These are phyloP conservation scores for Aspergillus diversus DNA, from an alignment of 495 filamentous ascomycete genomes.

Conservation along the genomic window DNA sequence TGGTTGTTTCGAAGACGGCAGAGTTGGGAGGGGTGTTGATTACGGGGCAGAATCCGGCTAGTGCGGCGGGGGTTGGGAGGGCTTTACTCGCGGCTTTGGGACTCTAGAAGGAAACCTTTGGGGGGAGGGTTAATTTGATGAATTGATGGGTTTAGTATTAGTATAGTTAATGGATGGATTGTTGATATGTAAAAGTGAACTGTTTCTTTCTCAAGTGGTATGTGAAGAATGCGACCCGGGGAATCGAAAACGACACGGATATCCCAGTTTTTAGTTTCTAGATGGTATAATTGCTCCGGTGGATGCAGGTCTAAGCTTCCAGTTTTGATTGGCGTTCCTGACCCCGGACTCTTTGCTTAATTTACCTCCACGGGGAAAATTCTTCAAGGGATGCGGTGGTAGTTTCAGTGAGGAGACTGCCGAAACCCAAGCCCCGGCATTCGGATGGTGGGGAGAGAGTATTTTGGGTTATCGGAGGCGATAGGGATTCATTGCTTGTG, in stretches of 20 bases:
- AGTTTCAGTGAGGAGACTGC: not conserved
- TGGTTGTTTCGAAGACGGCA: conserved; percentile 54
- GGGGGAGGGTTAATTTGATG: not conserved
- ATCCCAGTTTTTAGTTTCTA: too few relatives aligned
- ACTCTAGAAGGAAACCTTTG: conserved; percentile 11
- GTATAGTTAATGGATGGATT: too few relatives aligned
- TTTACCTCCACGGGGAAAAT: not conserved
- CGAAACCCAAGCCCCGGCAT: too few relatives aligned
- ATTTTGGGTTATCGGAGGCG: not conserved
- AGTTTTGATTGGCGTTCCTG: not conserved
- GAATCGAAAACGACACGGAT: too few relatives aligned
- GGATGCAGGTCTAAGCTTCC: too few relatives aligned
- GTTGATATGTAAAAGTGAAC: too few relatives aligned
- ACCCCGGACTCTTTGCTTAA: not conserved
- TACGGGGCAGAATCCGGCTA: conserved; percentile 77
- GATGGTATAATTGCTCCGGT: too few relatives aligned
- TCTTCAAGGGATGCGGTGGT: not conserved
- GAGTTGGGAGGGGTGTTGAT: conserved; percentile 57
- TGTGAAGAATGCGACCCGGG: not conserved
- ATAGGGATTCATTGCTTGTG: not conserved
- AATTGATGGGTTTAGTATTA: not conserved
- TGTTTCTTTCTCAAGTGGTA: not conserved
- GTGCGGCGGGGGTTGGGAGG: conserved; percentile 62
- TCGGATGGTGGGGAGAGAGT: not conserved
- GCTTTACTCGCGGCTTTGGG: conserved; percentile 46